Evolutionary conservation across 768 basidiomycete genomes (phyloP).

Genomic region (Auriscalpium microsporum): DNA sequence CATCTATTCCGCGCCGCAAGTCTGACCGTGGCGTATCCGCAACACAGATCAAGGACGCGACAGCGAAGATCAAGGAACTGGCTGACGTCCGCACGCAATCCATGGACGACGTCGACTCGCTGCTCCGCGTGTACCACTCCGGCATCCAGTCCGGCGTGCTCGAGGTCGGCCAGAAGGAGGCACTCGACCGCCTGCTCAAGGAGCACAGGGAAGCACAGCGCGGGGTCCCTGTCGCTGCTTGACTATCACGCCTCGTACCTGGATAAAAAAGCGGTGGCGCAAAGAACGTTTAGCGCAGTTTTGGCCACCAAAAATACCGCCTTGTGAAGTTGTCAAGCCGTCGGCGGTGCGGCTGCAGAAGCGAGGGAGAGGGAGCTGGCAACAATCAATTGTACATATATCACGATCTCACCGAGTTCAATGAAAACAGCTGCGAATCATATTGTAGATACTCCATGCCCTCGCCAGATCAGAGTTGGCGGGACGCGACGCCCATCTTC

Average conservation of each 20-base stretch:
- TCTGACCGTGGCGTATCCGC: neutral
- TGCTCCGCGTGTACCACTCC: constrained; percentile 92
- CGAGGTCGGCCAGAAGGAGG: constrained; percentile 87
- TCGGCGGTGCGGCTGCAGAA: too few species aligned
- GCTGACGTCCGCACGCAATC: constrained; percentile 97
- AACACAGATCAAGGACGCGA: constrained; percentile 88
- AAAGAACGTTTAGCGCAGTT: too few species aligned
- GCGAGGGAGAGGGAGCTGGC: too few species aligned
- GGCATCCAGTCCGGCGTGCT: constrained; percentile 90
- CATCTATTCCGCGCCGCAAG: neutral
- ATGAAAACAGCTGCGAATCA: too few species aligned
- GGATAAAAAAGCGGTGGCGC: neutral
- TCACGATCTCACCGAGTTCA: too few species aligned
- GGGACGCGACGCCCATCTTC: too few species aligned
- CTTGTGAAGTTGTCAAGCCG: too few species aligned
- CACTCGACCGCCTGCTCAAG: constrained; percentile 78
- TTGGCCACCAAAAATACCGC: too few species aligned
- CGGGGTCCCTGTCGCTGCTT: neutral
- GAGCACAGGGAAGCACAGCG: constrained; percentile 49
- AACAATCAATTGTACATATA: too few species aligned
- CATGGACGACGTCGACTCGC: constrained; percentile 98
- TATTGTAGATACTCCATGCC: too few species aligned
- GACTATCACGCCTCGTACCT: neutral
- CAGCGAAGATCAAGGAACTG: constrained; percentile 98
- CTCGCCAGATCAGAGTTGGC: too few species aligned